Percentiles rank a stretch among this genome's conserved stretches.
Evolutionary conservation across 176 grass and related monocot genomes (phyloP).

Genomic region (Oryza longistaminata): DNA sequence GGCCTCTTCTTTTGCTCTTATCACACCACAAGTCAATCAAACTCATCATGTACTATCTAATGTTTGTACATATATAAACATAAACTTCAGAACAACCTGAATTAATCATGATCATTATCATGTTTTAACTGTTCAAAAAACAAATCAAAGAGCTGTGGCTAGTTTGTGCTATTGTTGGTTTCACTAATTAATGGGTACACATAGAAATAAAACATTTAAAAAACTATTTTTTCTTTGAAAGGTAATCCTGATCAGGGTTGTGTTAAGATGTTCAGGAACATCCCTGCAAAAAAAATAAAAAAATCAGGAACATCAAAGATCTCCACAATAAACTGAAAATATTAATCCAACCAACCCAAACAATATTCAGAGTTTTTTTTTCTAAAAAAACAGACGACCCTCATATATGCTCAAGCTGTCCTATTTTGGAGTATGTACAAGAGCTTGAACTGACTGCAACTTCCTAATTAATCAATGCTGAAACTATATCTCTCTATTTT

Average conservation of each 20-base stretch:
- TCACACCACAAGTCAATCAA: conserved; percentile 5
- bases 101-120: neutral
- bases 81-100: neutral
- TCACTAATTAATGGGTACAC: too few relatives aligned
- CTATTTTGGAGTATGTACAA: too few relatives aligned
- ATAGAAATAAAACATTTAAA: neutral
- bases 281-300: too few relatives aligned
- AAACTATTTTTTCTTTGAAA: neutral
- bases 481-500: too few relatives aligned
- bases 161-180: neutral
- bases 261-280: neutral
- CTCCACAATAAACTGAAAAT: neutral
- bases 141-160: neutral
- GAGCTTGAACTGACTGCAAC: neutral
- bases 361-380: neutral
- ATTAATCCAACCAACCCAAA: neutral
- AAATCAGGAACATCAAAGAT: neutral
- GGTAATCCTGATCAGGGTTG: neutral
- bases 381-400: neutral
- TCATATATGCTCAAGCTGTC: neutral
- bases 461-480: neutral
- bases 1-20: conserved; percentile 32
- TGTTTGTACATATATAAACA: neutral
- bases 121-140: neutral
- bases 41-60: neutral